Evolutionary conservation across 345 rosid species (phyloP).

Genomic region (Populus davidiana): DNA sequence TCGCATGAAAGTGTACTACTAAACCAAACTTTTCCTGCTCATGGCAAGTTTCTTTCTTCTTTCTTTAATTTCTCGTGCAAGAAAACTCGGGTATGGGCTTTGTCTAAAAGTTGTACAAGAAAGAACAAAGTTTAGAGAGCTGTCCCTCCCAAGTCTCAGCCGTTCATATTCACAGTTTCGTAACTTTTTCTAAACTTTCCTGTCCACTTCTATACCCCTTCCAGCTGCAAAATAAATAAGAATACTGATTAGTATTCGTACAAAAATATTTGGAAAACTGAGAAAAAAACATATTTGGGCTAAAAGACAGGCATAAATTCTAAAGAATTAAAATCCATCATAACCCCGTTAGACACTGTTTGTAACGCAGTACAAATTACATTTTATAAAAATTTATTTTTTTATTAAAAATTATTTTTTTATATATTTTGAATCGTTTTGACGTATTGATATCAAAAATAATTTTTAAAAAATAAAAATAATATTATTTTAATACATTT

Average conservation of each 20-base stretch:
- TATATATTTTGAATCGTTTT: too few species aligned
- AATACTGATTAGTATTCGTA: conserved; percentile 5
- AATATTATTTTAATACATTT: too few species aligned
- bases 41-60: neutral
- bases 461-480: too few species aligned
- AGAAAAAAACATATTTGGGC: neutral
- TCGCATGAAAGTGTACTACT: conserved; percentile 27
- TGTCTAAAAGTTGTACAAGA: conserved; percentile 13
- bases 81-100: conserved; percentile 12
- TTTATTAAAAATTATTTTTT: too few species aligned
- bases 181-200: neutral
- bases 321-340: neutral
- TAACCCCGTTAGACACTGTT: neutral
- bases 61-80: neutral
- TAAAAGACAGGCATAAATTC: neutral
- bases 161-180: conserved; percentile 11
- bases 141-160: conserved; percentile 19
- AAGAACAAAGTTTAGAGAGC: conserved; percentile 10
- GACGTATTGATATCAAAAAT: too few species aligned
- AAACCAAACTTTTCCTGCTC: conserved; percentile 1
- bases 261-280: neutral
- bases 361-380: too few species aligned
- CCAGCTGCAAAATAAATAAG: conserved; percentile 25
- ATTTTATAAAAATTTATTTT: too few species aligned
- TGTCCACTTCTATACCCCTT: conserved; percentile 27